phyloP scores from a whole-genome alignment of 139 green algal genomes.

The Diplosphaera chodatii region DNA sequence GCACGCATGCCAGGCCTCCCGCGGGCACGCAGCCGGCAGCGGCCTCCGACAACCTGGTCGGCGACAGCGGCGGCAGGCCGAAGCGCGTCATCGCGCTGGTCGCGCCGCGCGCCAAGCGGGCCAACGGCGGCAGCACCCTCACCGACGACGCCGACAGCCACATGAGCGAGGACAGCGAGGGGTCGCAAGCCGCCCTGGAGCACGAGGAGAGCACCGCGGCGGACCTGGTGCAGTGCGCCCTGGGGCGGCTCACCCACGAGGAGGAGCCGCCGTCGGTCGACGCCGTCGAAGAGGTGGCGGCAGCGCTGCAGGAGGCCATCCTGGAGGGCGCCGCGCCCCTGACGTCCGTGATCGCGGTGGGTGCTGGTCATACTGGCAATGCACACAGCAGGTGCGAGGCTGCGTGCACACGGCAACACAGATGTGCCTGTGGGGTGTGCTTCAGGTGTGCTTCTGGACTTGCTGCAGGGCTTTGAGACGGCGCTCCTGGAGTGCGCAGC shows the following conservation, averaged over 20 bases:
- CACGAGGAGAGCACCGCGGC: background rate
- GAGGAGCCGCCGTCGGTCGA: background rate
- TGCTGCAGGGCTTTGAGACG: constrained; percentile 19
- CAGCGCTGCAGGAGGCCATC: background rate
- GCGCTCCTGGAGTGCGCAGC: constrained; percentile 20
- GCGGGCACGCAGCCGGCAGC: background rate
- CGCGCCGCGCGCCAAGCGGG: background rate
- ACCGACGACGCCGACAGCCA: background rate
- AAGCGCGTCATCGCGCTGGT: background rate
- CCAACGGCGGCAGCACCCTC: background rate
- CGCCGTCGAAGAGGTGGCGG: background rate
- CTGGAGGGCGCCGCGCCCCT: background rate
- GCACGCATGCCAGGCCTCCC: no score
- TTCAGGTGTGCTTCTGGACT: background rate
- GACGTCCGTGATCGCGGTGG: background rate
- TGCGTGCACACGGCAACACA: no score
- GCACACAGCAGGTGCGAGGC: no score
- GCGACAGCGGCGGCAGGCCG: no score
- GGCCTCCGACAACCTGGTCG: background rate
- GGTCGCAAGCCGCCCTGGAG: background rate
- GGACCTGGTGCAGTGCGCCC: background rate
- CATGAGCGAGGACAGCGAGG: background rate
- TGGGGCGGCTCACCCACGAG: background rate
- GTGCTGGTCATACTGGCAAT: no score
- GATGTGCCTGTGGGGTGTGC: no score